Evolutionary conservation across 352 stramenopile species (phyloP), one percentile per base, ranked within the genome.

Genomic region (Pythium phragmitis): DNA sequence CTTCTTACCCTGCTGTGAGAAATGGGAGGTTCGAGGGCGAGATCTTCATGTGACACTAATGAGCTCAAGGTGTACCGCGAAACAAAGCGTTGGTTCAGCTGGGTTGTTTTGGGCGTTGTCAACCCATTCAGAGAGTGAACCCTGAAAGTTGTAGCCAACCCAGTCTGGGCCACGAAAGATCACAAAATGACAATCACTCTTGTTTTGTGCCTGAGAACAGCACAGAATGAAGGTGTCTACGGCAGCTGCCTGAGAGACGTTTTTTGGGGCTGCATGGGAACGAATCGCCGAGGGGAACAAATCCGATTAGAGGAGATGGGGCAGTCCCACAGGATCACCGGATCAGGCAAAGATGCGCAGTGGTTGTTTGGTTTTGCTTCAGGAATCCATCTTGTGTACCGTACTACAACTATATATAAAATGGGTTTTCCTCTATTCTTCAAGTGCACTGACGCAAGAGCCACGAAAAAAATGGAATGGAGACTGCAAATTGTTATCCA

Each of bases 331-430:
- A 17, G 45, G 28, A 50, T 14, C 21, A 30, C 11, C 50, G 8
- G 28, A n/a, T 19, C 14, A 37, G 34, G 14, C 19, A 43, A 23
- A 21, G 42, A 62, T 46, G 55, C 39, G 41, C 55, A 16, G 7
- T 6, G 21, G 28, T 33, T 7, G 53, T 30, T 51, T 52, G 37
- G 54, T 42, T 7, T 7, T 58, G 52, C 57, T 64, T 64, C 57
- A 64, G 57, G 46, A 57, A 7, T 43, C 21, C 57, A 63, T 63
- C 57, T 63, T 5, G 26, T 30, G 26, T 30, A 30, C 57, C 57
- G 30, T 21, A 41, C 17, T 30, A 30, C 4, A 5, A 41, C 17
- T 30, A 30, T 30, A 3, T 30, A 17, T n/a, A n/a, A 46, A 46
- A 46, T 19, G 39, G 39, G 39, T 21, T 46, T 4, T 30, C 26